Evolutionary conservation across 2,329 filamentous ascomycete species (phyloP).

Genomic region (Geoglossum cookeanum): DNA sequence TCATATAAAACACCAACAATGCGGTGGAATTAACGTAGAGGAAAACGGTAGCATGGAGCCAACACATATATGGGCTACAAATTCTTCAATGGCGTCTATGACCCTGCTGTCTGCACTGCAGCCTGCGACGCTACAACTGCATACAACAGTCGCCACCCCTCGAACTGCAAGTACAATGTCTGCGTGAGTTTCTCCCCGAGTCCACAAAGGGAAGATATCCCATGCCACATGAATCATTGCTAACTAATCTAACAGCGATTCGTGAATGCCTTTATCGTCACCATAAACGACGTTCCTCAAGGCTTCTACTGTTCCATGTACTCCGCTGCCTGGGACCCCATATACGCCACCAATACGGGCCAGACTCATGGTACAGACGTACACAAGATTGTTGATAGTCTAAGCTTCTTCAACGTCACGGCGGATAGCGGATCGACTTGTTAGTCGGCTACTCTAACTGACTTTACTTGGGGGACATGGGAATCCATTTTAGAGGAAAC

Average conservation of each 20-base stretch:
- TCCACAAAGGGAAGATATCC: background rate
- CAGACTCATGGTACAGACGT: conserved; percentile 9
- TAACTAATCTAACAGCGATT: conserved; percentile 10
- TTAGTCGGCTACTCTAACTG: background rate
- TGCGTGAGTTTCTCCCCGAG: background rate
- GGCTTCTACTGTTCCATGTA: conserved; percentile 24
- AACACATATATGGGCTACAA: conserved; percentile 16
- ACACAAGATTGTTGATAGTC: conserved; percentile 11
- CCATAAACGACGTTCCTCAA: conserved; percentile 18
- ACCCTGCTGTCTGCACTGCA: conserved; percentile 16
- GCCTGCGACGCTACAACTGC: conserved; percentile 11
- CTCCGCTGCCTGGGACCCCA: conserved; percentile 9
- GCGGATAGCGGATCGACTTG: background rate
- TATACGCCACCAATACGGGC: conserved; percentile 14
- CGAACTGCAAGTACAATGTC: background rate
- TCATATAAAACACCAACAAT: background rate
- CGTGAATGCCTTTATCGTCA: conserved; percentile 22
- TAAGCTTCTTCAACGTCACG: background rate
- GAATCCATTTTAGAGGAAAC: too few relatives aligned
- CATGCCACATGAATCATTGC: background rate
- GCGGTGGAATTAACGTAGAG: background rate
- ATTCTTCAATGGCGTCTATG: conserved; percentile 15
- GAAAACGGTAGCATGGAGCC: conserved; percentile 1
- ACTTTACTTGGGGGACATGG: too few relatives aligned
- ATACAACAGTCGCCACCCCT: conserved; percentile 6